Evolutionary conservation across 2,329 filamentous ascomycete genomes (phyloP).

Genomic region (Colletotrichum paranaense): DNA sequence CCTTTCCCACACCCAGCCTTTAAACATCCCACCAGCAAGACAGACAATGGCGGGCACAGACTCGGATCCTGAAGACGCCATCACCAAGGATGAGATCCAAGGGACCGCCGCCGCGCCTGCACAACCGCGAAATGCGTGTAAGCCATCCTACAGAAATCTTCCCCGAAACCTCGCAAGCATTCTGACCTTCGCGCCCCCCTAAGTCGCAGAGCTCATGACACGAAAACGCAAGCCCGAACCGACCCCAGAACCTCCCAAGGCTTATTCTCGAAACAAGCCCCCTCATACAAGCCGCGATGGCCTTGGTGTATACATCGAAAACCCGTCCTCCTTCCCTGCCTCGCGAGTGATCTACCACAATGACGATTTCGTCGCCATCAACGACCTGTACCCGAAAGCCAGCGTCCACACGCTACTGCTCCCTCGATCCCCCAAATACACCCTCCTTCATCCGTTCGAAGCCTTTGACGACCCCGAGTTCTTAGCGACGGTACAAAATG

Average conservation of each 20-base stretch:
- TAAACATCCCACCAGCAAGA: not conserved
- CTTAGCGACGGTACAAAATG: conserved; percentile 69
- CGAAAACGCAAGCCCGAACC: conserved; percentile 47
- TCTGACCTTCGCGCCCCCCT: not conserved
- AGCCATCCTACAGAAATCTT: not conserved
- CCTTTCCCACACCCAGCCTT: not conserved
- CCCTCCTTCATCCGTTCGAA: conserved; percentile 78
- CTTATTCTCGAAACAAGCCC: conserved; percentile 41
- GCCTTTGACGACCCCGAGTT: conserved; percentile 80
- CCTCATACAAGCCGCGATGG: conserved; percentile 66
- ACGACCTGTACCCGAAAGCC: conserved; percentile 88
- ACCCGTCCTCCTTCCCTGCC: conserved; percentile 71
- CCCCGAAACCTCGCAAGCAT: not conserved
- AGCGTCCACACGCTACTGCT: conserved; percentile 89
- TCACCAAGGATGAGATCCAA: conserved; percentile 54
- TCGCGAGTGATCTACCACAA: conserved; percentile 74
- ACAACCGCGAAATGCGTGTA: conserved; percentile 56
- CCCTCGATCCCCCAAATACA: conserved; percentile 73
- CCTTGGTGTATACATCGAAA: conserved; percentile 73
- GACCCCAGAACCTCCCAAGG: conserved; percentile 26
- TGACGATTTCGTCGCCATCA: conserved; percentile 78
- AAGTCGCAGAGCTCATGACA: conserved; percentile 52
- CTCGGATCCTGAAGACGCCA: conserved; percentile 51
- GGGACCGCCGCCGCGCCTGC: conserved; percentile 44
- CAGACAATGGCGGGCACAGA: conserved; percentile 42